Evolutionary conservation across 202 grass and related monocot species (phyloP).

Genomic region (Zoysia matrella): DNA sequence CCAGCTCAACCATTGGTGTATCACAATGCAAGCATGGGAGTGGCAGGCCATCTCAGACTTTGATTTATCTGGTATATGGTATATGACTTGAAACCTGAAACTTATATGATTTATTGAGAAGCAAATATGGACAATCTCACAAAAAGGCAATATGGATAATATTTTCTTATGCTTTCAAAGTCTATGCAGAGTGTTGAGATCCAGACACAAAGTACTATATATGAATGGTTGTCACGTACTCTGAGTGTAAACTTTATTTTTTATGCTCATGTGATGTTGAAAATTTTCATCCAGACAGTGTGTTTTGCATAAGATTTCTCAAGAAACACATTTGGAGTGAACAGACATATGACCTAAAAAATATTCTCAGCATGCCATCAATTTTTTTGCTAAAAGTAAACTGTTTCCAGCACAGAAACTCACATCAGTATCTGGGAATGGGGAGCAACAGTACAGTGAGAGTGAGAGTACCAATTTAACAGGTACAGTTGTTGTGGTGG

Average conservation of each 20-base stretch:
- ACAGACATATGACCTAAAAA: conserved; percentile 27
- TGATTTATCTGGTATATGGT: background rate
- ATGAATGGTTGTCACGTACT: background rate
- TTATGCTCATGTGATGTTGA: background rate
- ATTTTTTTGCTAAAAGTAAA: conserved; percentile 4
- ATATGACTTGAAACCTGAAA: background rate
- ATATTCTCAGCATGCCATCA: background rate
- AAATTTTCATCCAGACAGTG: no score
- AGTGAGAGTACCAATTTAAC: background rate
- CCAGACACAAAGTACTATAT: background rate
- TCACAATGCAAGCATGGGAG: conserved; percentile 1
- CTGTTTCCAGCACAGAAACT: conserved; percentile 26
- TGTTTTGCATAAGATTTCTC: no score
- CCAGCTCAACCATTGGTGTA: conserved; percentile 15
- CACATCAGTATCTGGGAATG: background rate
- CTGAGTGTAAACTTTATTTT: background rate
- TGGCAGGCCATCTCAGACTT: background rate
- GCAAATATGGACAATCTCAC: background rate
- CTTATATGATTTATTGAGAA: background rate
- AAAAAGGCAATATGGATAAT: background rate
- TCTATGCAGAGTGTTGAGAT: background rate
- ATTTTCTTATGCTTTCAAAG: conserved; percentile 11
- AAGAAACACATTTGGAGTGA: conserved; percentile 12
- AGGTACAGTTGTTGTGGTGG: background rate
- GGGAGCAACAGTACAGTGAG: background rate